Evolutionary conservation across 345 rosid genomes (phyloP).

Genomic region (Eucalyptus viminalis): DNA sequence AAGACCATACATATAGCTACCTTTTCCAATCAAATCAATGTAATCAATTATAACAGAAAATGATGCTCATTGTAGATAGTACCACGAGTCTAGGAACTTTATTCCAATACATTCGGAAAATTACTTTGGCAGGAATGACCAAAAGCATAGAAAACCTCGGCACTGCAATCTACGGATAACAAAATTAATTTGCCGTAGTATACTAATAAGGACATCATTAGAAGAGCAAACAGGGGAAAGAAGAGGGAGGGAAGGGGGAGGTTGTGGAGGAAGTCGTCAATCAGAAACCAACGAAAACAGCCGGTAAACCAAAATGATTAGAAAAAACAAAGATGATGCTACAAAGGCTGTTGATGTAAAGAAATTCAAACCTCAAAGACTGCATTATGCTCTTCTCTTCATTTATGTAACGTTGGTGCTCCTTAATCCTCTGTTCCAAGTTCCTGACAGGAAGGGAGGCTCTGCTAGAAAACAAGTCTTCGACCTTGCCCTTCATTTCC

Average conservation of each 20-base stretch:
- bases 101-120: background rate
- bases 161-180: background rate
- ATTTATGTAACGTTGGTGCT: constrained; percentile 44
- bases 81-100: background rate
- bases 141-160: background rate
- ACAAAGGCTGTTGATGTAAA: background rate
- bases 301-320: background rate
- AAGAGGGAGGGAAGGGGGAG: background rate
- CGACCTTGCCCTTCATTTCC: constrained; percentile 63
- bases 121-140: background rate
- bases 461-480: constrained; percentile 54
- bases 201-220: background rate
- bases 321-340: background rate
- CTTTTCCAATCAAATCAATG: background rate
- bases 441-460: constrained; percentile 33
- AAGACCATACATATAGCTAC: background rate
- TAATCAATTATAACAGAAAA: background rate
- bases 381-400: constrained; percentile 94
- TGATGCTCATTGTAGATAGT: background rate
- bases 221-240: background rate
- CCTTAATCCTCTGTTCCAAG: constrained; percentile 55
- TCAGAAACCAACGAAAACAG: background rate
- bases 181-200: background rate
- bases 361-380: constrained; percentile 68
- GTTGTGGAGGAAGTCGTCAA: background rate